Percentiles rank a stretch among this genome's conserved stretches.
Evolutionary conservation across 2,329 filamentous ascomycete genomes (phyloP).

Genomic region (Fusarium redolens): DNA sequence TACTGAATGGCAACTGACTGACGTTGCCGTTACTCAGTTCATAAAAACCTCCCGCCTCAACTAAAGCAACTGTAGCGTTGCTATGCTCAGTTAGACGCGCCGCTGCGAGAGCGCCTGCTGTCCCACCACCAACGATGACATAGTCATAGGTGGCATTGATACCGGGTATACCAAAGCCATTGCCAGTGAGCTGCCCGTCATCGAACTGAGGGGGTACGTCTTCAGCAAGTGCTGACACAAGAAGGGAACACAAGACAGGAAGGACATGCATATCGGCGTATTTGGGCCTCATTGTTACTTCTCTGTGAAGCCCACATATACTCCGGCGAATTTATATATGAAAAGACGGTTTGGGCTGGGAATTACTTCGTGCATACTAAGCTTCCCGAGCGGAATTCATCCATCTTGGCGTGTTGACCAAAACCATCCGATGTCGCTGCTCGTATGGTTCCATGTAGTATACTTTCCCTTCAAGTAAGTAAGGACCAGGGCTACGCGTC

Average conservation of each 20-base stretch:
- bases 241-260: background rate
- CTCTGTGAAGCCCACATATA: background rate
- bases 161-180: conserved; percentile 15
- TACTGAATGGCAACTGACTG: conserved; percentile 1
- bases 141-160: conserved; percentile 18
- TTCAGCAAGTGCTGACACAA: conserved; percentile 5
- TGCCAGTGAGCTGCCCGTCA: conserved; percentile 9
- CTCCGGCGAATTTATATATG: background rate
- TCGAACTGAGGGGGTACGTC: conserved; percentile 13
- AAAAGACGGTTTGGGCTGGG: background rate
- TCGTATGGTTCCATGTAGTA: too few species aligned
- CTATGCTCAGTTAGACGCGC: background rate
- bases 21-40: conserved; percentile 1
- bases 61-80: background rate
- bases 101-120: background rate
- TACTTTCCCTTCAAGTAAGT: background rate
- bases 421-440: background rate
- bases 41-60: conserved; percentile 1
- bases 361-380: rapidly evolving
- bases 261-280: background rate
- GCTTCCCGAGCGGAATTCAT: background rate
- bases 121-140: background rate
- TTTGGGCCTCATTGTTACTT: background rate
- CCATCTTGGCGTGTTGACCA: background rate
- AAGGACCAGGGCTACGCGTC: background rate